A percentile compares a stretch with the other conserved stretches of the same genome.
Evolutionary conservation across 352 stramenopile species (phyloP).

Genomic region (Pythium grandisporangium): DNA sequence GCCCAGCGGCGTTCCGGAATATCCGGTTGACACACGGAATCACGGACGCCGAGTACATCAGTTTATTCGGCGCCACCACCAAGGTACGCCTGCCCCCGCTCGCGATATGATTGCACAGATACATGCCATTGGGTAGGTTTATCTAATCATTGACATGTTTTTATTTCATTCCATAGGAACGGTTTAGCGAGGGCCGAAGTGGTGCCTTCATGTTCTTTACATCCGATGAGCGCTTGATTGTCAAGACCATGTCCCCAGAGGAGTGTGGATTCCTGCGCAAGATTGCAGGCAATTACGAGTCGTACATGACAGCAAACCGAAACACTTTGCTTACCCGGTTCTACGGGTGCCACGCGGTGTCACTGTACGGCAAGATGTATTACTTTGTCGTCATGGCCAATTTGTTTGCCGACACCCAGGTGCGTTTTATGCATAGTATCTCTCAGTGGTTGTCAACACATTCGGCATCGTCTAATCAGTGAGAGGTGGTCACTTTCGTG

Average conservation of each 20-base stretch:
- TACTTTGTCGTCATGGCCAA: constrained; percentile 93
- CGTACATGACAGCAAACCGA: constrained; percentile 77
- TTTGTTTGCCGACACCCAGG: constrained; percentile 79
- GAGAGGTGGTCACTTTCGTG: too few relatives aligned
- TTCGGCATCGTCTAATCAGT: constrained; percentile 14
- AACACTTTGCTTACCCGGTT: constrained; percentile 85
- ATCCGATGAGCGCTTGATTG: constrained; percentile 79
- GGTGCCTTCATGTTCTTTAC: constrained; percentile 92
- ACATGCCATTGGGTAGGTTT: neutral
- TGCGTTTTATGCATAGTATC: constrained; percentile 3
- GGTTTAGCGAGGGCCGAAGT: constrained; percentile 81
- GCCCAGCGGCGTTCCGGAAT: constrained; percentile 73
- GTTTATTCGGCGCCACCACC: constrained; percentile 76
- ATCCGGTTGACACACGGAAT: constrained; percentile 82
- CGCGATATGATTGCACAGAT: neutral
- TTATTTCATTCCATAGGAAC: constrained; percentile 44
- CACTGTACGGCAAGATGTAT: constrained; percentile 87
- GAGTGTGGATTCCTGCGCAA: constrained; percentile 84
- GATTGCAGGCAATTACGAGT: constrained; percentile 79
- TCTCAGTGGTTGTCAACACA: neutral
- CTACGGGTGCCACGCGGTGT: constrained; percentile 84
- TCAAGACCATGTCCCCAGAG: constrained; percentile 86
- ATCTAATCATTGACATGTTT: neutral
- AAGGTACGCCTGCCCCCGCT: constrained; percentile 32
- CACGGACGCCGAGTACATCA: constrained; percentile 70